phyloP scores from a whole-genome alignment of 2,329 filamentous ascomycete species.

The Balansia obtecta region DNA sequence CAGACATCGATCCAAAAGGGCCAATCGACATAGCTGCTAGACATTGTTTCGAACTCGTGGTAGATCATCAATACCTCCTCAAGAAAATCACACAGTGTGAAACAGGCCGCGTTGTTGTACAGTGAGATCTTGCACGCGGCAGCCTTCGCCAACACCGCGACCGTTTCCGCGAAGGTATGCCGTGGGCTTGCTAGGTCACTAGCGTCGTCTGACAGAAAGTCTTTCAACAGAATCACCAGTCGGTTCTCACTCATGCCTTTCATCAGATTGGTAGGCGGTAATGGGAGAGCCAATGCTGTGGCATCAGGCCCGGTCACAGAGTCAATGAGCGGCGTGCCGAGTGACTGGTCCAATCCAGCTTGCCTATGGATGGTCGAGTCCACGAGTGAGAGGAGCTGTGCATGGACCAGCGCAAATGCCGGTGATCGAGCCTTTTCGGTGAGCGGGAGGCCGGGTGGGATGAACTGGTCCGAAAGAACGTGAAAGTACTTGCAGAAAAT shows the following conservation, averaged over 20 bases:
- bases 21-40: conserved; percentile 54
- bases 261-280: conserved; percentile 56
- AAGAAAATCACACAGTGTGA: conserved; percentile 81
- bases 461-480: conserved; percentile 62
- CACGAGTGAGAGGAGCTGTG: conserved; percentile 66
- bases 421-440: conserved; percentile 53
- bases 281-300: conserved; percentile 46
- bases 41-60: conserved; percentile 31
- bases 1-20: conserved; percentile 76
- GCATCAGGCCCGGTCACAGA: conserved; percentile 47
- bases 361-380: conserved; percentile 78
- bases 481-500: conserved; percentile 86
- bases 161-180: conserved; percentile 64
- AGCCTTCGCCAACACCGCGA: conserved; percentile 60
- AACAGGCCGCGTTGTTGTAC: conserved; percentile 74
- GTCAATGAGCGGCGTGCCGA: conserved; percentile 32
- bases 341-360: conserved; percentile 34
- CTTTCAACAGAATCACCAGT: conserved; percentile 67
- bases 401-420: conserved; percentile 68
- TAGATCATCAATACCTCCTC: conserved; percentile 66
- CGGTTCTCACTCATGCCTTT: conserved; percentile 83
- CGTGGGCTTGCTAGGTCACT: conserved; percentile 31
- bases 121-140: conserved; percentile 64
- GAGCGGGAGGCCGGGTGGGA: conserved; percentile 42
- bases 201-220: conserved; percentile 50